Evolutionary conservation across 352 stramenopile genomes (phyloP).

Genomic region (Pythium oligandrum): DNA sequence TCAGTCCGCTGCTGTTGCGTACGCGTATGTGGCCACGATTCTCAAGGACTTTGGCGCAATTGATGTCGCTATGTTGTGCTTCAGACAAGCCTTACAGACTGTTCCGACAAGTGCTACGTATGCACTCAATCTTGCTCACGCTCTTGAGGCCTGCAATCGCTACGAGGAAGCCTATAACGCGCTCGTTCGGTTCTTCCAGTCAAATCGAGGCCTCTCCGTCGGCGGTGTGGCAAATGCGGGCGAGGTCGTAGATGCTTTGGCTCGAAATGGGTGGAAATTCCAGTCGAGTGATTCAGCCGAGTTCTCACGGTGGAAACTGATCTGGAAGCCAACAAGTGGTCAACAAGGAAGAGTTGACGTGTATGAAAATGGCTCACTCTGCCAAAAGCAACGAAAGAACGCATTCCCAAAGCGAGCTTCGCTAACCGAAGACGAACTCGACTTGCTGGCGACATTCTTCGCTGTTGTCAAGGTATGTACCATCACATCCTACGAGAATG

Average conservation of each 20-base stretch:
- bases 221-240: conserved; percentile 19
- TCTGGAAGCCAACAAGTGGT: too few relatives aligned
- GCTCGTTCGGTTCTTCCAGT: conserved; percentile 32
- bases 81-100: conserved; percentile 37
- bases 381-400: too few relatives aligned
- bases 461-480: conserved; percentile 58
- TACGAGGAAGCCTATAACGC: conserved; percentile 42
- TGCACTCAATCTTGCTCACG: conserved; percentile 62
- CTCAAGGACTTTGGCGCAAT: conserved; percentile 65
- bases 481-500: too few relatives aligned
- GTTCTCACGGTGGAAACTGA: too few relatives aligned
- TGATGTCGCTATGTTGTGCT: conserved; percentile 47
- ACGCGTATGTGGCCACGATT: conserved; percentile 72
- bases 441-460: conserved; percentile 79
- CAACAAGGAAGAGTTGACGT: too few relatives aligned
- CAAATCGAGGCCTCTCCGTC: conserved; percentile 32
- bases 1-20: conserved; percentile 47
- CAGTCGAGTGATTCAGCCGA: not conserved
- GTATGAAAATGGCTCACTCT: too few relatives aligned
- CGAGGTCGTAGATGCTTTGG: conserved; percentile 31
- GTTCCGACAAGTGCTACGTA: conserved; percentile 47
- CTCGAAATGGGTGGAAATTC: conserved; percentile 18
- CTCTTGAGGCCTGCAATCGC: conserved; percentile 36
- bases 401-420: too few relatives aligned
- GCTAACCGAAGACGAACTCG: conserved; percentile 41